Evolutionary conservation across 75 land plant species (phyloP).

Genomic region (Sequoia sempervirens): DNA sequence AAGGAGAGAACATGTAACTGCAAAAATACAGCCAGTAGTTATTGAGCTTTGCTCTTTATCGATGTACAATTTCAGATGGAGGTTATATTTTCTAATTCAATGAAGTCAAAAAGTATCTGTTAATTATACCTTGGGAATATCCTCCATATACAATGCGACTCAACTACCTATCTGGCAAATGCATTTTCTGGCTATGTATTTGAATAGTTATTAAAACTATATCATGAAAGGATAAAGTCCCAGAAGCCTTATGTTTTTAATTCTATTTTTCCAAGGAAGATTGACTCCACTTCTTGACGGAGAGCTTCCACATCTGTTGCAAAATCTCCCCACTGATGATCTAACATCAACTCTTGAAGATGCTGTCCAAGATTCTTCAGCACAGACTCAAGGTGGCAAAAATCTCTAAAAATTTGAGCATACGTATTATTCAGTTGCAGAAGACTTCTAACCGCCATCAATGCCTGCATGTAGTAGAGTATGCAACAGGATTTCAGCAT

Average conservation of each 20-base stretch:
- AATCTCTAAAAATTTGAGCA: constrained; percentile 36
- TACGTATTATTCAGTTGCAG: constrained; percentile 39
- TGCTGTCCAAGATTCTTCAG: constrained; percentile 49
- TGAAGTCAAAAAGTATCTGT: neutral
- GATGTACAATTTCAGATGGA: neutral
- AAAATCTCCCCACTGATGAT: constrained; percentile 49
- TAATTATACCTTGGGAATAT: neutral
- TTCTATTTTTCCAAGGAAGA: constrained; percentile 39
- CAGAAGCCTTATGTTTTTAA: neutral
- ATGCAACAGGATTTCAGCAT: neutral
- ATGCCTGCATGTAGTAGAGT: constrained; percentile 48
- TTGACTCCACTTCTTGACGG: constrained; percentile 56
- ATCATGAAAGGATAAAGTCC: neutral
- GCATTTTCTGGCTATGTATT: neutral
- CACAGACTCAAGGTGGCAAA: constrained; percentile 45
- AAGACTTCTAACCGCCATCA: constrained; percentile 66
- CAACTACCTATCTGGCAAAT: neutral
- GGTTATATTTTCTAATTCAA: neutral
- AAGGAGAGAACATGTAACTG: neutral
- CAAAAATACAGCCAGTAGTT: neutral
- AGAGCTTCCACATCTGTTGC: constrained; percentile 62
- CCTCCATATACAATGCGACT: neutral
- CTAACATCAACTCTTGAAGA: constrained; percentile 35
- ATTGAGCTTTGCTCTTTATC: neutral
- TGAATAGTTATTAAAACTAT: neutral